phyloP scores from a whole-genome alignment of 2,329 filamentous ascomycete species.

The Monascus ruber region DNA sequence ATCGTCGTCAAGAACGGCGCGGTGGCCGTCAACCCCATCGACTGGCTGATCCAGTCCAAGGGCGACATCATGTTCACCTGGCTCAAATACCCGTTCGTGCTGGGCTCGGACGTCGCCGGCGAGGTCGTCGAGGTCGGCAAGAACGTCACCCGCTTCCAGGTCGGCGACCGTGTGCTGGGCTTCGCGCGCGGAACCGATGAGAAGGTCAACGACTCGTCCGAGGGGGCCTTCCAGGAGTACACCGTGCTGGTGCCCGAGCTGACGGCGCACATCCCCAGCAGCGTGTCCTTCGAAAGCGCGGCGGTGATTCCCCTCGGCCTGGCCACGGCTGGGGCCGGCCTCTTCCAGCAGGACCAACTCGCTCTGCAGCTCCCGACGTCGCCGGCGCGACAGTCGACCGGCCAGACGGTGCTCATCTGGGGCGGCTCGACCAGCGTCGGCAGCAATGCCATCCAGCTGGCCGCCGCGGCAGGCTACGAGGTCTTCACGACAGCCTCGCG shows the following conservation, averaged over 20 bases:
- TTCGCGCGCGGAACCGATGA: background rate
- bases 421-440: constrained; percentile 39
- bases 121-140: constrained; percentile 31
- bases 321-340: constrained; percentile 13
- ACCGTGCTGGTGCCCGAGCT: constrained; percentile 3
- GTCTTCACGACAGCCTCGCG: constrained; percentile 25
- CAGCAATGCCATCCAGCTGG: constrained; percentile 30
- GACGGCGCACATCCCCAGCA: constrained; percentile 10
- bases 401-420: constrained; percentile 35
- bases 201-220: background rate
- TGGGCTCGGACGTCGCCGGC: constrained; percentile 36
- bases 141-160: constrained; percentile 5
- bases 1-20: constrained; percentile 32
- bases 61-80: constrained; percentile 17
- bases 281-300: constrained; percentile 13
- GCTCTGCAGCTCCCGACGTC: constrained; percentile 7
- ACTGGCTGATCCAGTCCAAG: constrained; percentile 27
- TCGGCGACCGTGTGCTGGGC: constrained; percentile 2
- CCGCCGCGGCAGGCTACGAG: constrained; percentile 24
- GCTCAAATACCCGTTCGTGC: constrained; percentile 22
- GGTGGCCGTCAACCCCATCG: constrained; percentile 34
- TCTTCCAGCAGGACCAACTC: constrained; percentile 12
- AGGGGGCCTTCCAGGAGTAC: constrained; percentile 7
- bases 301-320: constrained; percentile 19
- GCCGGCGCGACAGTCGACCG: constrained; percentile 9